Base-by-base conservation (phyloP, 202 grass and related monocot species). In the Panicum hallii region DNA sequence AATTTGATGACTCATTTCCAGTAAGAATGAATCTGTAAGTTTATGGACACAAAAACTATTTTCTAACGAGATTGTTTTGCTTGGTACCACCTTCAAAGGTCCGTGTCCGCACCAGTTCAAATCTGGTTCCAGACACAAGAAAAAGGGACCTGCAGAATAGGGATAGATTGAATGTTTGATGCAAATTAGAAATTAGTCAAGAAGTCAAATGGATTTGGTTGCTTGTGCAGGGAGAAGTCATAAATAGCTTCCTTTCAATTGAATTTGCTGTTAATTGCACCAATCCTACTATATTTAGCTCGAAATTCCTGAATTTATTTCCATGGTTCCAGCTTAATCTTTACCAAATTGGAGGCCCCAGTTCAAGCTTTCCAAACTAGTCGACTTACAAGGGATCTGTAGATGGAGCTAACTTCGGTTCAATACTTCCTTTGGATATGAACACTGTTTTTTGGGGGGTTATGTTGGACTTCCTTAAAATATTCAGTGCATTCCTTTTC, bases 331-430 rank as follows among this genome's bases (percentile, higher is more conserved):
- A 44, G 36, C 22, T 40, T 67, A 70, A 41, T 36, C 50, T 46
- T 83, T 88, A 28, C 44, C 70, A 30, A 32, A 9, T 78, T 74
- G 57, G 57, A 79, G 42, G 43, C 40, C 9, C 57, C 52, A 50
- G 68, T 61, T n/a, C 54, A 17, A 82, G 16, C 20, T 49, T 46
- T 81, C 48, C 28, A 57, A 46, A 38, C 17, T 67, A 26, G 66
- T 56, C 0, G 26, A 48, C 8, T 66, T 86, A 30, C 52, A 47
- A 66, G 3, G 9, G 38, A 48, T 87, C 28, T 23, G 47, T 47
- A 50, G 54, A 4, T 42, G 63, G 13, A 41, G 54, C 13, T 49
- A 20, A 78, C 72, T 53, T 62, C 52, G 65, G 43, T 48, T 43
- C 74, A 47, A 57, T 56, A 6, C 19, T 57, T 47, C 46, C 70